These are phyloP conservation scores for Komagataella populi DNA, from an alignment of 805 yeast genomes.

Conservation along the genomic window DNA sequence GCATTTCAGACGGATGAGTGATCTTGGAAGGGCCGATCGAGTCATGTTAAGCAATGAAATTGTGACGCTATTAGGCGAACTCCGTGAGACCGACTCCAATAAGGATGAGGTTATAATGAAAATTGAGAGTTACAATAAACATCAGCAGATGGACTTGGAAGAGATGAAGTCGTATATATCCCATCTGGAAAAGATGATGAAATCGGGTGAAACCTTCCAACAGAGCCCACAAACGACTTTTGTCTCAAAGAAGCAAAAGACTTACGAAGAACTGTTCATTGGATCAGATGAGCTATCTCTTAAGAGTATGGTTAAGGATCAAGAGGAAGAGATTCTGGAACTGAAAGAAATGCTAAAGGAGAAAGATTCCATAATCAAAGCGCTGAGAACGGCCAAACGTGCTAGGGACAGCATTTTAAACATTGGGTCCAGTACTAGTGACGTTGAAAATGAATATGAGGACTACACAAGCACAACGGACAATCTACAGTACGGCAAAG, in stretches of 20 bases:
- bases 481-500: neutral
- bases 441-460: neutral
- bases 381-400: conserved; percentile 52
- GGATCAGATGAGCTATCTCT: neutral
- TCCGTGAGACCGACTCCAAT: conserved; percentile 15
- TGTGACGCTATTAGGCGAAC: conserved; percentile 41
- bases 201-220: conserved; percentile 6
- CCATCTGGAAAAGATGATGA: conserved; percentile 44
- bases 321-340: conserved; percentile 55
- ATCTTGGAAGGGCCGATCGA: conserved; percentile 18
- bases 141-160: conserved; percentile 36
- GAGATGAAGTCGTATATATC: conserved; percentile 45
- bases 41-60: conserved; percentile 46
- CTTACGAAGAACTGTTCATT: neutral
- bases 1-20: conserved; percentile 52
- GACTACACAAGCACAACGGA: neutral
- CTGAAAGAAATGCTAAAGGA: conserved; percentile 48
- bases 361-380: conserved; percentile 69
- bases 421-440: neutral
- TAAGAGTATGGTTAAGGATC: conserved; percentile 31
- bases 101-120: conserved; percentile 28
- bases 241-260: neutral
- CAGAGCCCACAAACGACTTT: neutral
- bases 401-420: conserved; percentile 27
- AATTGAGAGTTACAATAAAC: conserved; percentile 32